These are phyloP conservation scores for Coniochaeta sp. DNA, from an alignment of 2,329 filamentous ascomycete genomes.

Conservation along the genomic window DNA sequence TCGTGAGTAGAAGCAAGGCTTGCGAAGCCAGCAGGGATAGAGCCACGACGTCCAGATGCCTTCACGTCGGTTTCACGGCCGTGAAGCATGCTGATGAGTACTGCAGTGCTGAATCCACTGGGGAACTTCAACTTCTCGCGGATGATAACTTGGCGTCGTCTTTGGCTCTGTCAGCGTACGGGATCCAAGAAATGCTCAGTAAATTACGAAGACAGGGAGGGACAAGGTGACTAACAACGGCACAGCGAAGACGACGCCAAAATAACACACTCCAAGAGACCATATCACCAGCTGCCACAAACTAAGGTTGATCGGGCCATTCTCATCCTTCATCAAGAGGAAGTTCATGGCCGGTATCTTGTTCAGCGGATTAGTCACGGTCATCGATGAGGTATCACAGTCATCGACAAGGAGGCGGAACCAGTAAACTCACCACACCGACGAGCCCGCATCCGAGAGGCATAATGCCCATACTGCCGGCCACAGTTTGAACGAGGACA, in stretches of 20 bases:
- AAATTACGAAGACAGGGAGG: background rate
- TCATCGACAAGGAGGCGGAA: background rate
- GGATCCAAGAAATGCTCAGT: background rate
- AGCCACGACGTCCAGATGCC: conserved; percentile 20
- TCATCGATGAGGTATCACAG: background rate
- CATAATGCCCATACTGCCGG: conserved; percentile 94
- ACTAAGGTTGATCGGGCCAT: conserved; percentile 65
- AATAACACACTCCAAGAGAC: conserved; percentile 90
- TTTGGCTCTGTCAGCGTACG: conserved; percentile 14
- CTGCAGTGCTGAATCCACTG: conserved; percentile 87
- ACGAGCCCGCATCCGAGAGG: conserved; percentile 93
- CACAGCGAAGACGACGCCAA: conserved; percentile 94
- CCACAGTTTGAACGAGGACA: conserved; percentile 91
- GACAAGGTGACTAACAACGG: conserved; percentile 48
- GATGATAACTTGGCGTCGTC: conserved; percentile 83
- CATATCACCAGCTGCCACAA: conserved; percentile 77
- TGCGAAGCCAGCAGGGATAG: conserved; percentile 29
- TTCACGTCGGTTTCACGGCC: conserved; percentile 36
- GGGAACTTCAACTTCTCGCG: conserved; percentile 89
- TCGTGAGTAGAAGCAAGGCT: conserved; percentile 26
- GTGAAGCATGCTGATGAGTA: conserved; percentile 87
- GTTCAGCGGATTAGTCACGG: background rate
- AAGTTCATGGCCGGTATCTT: conserved; percentile 84
- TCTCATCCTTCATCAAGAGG: conserved; percentile 68
- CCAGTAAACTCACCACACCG: conserved; percentile 53